Percentiles rank a stretch among this genome's conserved stretches.
Evolutionary conservation across 345 rosid genomes (phyloP).

Genomic region (Trapa incisa): DNA sequence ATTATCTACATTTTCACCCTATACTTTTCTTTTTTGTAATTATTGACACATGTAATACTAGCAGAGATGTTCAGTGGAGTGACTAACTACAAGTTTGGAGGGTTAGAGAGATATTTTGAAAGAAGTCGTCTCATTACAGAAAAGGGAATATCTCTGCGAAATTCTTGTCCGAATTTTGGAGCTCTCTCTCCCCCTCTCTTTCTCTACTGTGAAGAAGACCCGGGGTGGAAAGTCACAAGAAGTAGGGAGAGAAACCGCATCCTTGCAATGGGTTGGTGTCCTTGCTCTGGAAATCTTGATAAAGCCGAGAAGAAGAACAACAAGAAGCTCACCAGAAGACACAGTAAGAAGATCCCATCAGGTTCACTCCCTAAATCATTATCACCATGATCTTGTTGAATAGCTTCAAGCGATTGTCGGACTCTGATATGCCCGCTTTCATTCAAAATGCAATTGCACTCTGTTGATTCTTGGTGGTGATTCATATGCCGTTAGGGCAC

Average conservation of each 20-base stretch:
- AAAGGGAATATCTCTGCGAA: neutral
- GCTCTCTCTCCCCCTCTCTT: neutral
- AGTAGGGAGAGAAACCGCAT: neutral
- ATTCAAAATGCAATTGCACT: neutral
- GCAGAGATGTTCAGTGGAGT: neutral
- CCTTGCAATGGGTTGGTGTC: conserved; percentile 32
- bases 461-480: neutral
- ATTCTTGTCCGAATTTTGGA: conserved; percentile 3
- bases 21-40: too few species aligned
- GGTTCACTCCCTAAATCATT: conserved; percentile 22
- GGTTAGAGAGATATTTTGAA: neutral
- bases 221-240: neutral
- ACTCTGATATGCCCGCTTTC: neutral
- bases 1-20: too few species aligned
- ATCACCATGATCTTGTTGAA: neutral
- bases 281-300: conserved; percentile 30
- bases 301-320: conserved; percentile 11
- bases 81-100: neutral
- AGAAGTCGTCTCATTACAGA: neutral
- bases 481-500: neutral
- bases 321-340: conserved; percentile 17
- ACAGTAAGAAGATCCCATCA: conserved; percentile 44
- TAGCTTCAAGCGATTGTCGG: neutral
- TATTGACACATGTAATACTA: too few species aligned
- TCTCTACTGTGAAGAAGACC: neutral